A percentile compares a stretch with the other conserved stretches of the same genome.
These are phyloP conservation scores for Puya raimondii DNA, from an alignment of 176 grass and related monocot species.

Conservation along the genomic window DNA sequence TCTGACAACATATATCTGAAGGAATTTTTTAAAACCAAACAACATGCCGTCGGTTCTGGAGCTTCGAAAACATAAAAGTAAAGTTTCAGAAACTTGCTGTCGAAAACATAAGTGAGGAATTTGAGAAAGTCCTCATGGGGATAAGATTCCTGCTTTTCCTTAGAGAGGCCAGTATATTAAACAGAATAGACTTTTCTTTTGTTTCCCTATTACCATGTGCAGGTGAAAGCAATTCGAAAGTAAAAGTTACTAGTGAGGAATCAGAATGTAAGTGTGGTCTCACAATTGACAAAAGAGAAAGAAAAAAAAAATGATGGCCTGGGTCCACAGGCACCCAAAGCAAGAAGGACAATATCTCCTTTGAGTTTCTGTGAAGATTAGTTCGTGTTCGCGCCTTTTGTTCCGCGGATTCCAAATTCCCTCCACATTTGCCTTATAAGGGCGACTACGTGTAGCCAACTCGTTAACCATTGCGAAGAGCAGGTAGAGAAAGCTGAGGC, in stretches of 20 bases:
- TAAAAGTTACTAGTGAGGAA: constrained; percentile 47
- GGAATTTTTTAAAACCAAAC: too few relatives aligned
- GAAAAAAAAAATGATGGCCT: constrained; percentile 2
- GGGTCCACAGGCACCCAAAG: constrained; percentile 41
- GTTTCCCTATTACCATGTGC: constrained; percentile 37
- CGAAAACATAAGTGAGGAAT: too few relatives aligned
- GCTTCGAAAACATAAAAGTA: too few relatives aligned
- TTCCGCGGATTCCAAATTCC: constrained; percentile 54
- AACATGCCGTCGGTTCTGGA: too few relatives aligned
- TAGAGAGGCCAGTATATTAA: constrained; percentile 18
- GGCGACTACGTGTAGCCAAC: constrained; percentile 7
- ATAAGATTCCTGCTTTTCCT: constrained; percentile 64
- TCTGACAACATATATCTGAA: too few relatives aligned
- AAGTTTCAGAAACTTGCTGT: too few relatives aligned
- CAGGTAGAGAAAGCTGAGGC: constrained; percentile 10
- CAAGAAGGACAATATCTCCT: constrained; percentile 95
- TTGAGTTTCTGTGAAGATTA: constrained; percentile 57
- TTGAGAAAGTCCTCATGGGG: constrained; percentile 49
- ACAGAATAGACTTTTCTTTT: constrained; percentile 31
- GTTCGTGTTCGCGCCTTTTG: constrained; percentile 34
- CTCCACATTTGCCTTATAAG: constrained; percentile 30
- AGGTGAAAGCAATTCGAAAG: constrained; percentile 41
- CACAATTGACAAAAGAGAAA: constrained; percentile 41
- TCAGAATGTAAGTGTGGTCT: constrained; percentile 32
- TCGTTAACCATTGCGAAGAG: constrained; percentile 14